Evolutionary conservation across 345 rosid species (phyloP).

Genomic region (Tarenaya hassleriana): DNA sequence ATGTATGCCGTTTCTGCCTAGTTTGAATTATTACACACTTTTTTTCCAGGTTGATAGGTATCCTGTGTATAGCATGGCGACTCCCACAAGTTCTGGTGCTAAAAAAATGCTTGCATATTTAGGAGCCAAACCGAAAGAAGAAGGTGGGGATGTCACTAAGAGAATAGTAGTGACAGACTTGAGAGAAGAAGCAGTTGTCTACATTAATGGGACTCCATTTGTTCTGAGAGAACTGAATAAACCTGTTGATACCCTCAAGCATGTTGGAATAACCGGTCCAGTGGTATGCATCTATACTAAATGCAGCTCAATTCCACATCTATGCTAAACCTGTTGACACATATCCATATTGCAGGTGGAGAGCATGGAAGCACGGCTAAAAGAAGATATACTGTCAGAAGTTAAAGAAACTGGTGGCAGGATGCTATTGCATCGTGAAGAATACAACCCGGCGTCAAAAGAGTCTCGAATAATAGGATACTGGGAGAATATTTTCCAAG

Average conservation of each 20-base stretch:
- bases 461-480: constrained; percentile 78
- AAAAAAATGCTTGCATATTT: constrained; percentile 81
- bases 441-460: constrained; percentile 59
- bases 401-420: constrained; percentile 65
- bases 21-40: neutral
- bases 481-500: constrained; percentile 84
- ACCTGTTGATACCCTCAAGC: constrained; percentile 90
- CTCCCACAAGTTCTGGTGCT: constrained; percentile 82
- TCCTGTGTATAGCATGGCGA: constrained; percentile 97
- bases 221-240: constrained; percentile 84
- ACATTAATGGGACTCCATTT: constrained; percentile 86
- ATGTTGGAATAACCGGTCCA: constrained; percentile 84
- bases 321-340: constrained; percentile 12
- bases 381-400: constrained; percentile 84
- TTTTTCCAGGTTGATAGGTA: constrained; percentile 71
- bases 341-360: constrained; percentile 56
- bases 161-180: constrained; percentile 75
- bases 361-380: constrained; percentile 74
- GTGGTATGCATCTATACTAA: constrained; percentile 40
- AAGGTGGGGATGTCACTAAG: constrained; percentile 39
- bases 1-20: constrained; percentile 6
- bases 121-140: constrained; percentile 54
- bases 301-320: constrained; percentile 1
- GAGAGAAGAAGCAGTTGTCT: constrained; percentile 94
- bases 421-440: constrained; percentile 95